phyloP scores from a whole-genome alignment of 1,284 basidiomycete species.

The Papiliotrema laurentii region DNA sequence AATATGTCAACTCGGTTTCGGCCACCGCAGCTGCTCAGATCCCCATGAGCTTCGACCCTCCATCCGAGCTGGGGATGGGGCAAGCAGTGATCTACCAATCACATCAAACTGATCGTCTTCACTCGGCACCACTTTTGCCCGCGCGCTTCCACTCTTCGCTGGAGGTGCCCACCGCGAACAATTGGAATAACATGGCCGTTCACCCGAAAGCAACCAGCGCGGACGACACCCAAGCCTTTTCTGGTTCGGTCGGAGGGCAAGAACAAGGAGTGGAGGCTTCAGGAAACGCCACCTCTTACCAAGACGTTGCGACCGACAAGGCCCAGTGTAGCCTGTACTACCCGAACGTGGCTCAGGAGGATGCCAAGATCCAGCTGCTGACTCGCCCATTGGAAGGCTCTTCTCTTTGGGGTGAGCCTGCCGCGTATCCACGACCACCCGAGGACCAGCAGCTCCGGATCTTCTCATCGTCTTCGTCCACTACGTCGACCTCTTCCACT shows the following conservation, averaged over 20 bases:
- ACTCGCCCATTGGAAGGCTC: background rate
- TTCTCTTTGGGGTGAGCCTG: slow-evolving; percentile 15
- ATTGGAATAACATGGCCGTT: slow-evolving; percentile 19
- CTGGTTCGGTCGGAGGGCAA: too few relatives aligned
- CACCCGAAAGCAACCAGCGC: too few relatives aligned
- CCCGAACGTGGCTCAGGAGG: background rate
- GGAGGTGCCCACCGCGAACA: slow-evolving; percentile 22
- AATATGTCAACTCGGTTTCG: slow-evolving; percentile 5
- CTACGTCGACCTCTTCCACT: slow-evolving; percentile 20
- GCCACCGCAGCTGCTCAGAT: background rate
- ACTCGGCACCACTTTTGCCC: slow-evolving; percentile 36
- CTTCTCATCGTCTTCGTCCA: slow-evolving; percentile 13
- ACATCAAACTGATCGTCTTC: slow-evolving; percentile 20
- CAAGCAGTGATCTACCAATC: slow-evolving; percentile 10
- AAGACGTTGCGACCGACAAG: too few relatives aligned
- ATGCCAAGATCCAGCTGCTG: background rate
- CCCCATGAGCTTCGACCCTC: background rate
- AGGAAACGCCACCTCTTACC: too few relatives aligned
- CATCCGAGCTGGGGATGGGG: slow-evolving; percentile 5
- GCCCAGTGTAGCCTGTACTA: too few relatives aligned
- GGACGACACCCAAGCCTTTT: too few relatives aligned
- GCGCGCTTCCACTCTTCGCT: slow-evolving; percentile 41
- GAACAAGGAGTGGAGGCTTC: too few relatives aligned
- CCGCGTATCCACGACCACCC: slow-evolving; percentile 10
- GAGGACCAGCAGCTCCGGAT: background rate